A percentile compares a stretch with the other conserved stretches of the same genome.
phyloP scores from a whole-genome alignment of 345 rosid species.

The Durio zibethinus region DNA sequence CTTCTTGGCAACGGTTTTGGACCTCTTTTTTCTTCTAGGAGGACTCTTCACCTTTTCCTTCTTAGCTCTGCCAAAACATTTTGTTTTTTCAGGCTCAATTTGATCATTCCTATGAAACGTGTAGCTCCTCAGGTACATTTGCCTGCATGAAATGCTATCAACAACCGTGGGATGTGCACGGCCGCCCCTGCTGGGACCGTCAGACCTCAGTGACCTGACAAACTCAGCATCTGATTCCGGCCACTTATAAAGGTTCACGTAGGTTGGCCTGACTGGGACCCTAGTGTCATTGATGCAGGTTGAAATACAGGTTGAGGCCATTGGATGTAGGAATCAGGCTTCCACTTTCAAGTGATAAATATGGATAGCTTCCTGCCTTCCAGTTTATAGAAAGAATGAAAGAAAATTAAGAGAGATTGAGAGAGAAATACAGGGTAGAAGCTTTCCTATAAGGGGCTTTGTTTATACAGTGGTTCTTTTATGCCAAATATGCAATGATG shows the following conservation, averaged over 20 bases:
- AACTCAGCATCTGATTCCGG: slow-evolving; percentile 75
- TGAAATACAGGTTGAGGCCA: slow-evolving; percentile 76
- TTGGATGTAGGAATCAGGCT: background rate
- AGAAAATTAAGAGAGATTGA: background rate
- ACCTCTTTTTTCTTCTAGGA: slow-evolving; percentile 18
- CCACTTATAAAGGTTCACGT: slow-evolving; percentile 72
- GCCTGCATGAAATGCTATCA: slow-evolving; percentile 80
- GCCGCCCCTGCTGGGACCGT: slow-evolving; percentile 18
- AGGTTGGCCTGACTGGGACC: slow-evolving; percentile 64
- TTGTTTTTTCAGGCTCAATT: slow-evolving; percentile 30
- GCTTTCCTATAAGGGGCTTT: background rate
- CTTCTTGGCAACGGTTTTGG: slow-evolving; percentile 15
- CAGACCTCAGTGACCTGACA: slow-evolving; percentile 40
- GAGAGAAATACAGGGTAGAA: background rate
- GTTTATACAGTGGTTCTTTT: background rate
- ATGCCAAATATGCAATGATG: slow-evolving; percentile 7
- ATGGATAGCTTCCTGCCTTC: background rate
- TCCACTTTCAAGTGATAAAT: background rate
- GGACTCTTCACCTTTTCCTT: slow-evolving; percentile 18
- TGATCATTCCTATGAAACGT: slow-evolving; percentile 62
- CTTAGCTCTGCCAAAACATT: slow-evolving; percentile 42
- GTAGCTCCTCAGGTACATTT: slow-evolving; percentile 82
- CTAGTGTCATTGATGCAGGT: slow-evolving; percentile 68
- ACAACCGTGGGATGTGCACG: slow-evolving; percentile 47
- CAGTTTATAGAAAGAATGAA: background rate